Base-by-base conservation (phyloP, 1,284 basidiomycete species). In the Fomes fomentarius region DNA sequence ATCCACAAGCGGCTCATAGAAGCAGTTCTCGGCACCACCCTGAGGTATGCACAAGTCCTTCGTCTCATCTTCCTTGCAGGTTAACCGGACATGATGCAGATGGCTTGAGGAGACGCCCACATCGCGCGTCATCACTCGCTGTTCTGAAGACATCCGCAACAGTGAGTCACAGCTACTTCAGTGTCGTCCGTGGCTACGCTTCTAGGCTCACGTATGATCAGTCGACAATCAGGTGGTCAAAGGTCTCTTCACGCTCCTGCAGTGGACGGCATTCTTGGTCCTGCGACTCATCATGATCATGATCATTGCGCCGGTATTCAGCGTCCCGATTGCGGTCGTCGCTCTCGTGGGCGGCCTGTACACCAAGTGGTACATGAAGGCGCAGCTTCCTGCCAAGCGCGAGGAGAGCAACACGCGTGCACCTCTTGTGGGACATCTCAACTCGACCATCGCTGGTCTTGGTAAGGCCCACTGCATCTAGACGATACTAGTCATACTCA, bases 351-450 rank as follows among this genome's bases (percentile, higher is more conserved):
- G 81, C 25, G 74, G 68, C n/a, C 67, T 72, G 61, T 66, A 76
- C 21, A 80, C 72, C 11, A 65, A 70, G 40, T 65, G 82, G n/a
- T 85, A 83, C 60, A 86, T 91, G 64, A 81, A 81, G 59, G 84
- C 84, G n/a, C 89, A 91, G 66, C 74, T 91, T 11, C 81, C 84
- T 14, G 84, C 90, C 43, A 92, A 91, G 63, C 77, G 84, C 15
- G 82, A 87, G 64, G 84, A 85, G 82, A 81, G 78, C 24, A 87
- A 85, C 65, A 79, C 83, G 8, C 79, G 77, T 54, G 74, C 82
- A 1, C 87, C 87, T 0, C 78, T 90, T 9, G 75, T 88, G 52
- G 83, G 80, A 38, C 82, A 85, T 59, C 84, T 91, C 58, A 82
- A 84, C 14, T 82, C 86, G 22, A 81, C 86, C 0, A 79, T 91